These are phyloP conservation scores for Takashimella koratensis DNA, from an alignment of 1,284 basidiomycete species.

Conservation along the genomic window DNA sequence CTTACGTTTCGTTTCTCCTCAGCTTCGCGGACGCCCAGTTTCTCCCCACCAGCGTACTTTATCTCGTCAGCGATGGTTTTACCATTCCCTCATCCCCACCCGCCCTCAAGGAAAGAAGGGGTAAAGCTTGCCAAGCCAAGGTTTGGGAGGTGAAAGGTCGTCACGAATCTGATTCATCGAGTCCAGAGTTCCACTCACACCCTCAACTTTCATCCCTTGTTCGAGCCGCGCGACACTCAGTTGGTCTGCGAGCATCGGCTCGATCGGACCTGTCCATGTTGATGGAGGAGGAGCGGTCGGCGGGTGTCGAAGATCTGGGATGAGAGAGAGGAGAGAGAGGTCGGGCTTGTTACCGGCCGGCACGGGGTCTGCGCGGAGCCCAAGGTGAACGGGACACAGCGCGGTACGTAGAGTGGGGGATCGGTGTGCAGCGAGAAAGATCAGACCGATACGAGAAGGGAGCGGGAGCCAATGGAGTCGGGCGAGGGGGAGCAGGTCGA, in stretches of 20 bases:
- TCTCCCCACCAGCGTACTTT: conserved; percentile 33
- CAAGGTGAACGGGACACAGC: too few species aligned
- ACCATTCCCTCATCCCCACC: too few species aligned
- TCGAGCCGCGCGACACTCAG: conserved; percentile 31
- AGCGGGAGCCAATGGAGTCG: neutral
- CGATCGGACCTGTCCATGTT: conserved; percentile 14
- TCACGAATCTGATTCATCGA: too few species aligned
- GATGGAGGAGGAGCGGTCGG: conserved; percentile 10
- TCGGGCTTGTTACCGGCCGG: conserved; percentile 28
- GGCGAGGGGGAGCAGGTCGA: too few species aligned
- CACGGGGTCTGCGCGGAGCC: conserved; percentile 40
- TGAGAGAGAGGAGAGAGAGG: conserved; percentile 25
- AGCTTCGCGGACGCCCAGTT: conserved; percentile 27
- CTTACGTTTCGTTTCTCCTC: conserved; percentile 10
- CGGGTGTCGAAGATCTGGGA: conserved; percentile 13
- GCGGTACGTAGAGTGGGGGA: too few species aligned
- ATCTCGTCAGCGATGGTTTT: too few species aligned
- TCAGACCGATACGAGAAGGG: too few species aligned
- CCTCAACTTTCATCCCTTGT: conserved; percentile 29
- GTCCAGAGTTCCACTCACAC: too few species aligned
- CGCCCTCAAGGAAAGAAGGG: too few species aligned
- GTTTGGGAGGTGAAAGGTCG: too few species aligned
- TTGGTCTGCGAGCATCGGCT: conserved; percentile 18
- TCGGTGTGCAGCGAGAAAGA: too few species aligned
- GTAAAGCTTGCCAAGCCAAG: too few species aligned